Percentiles rank a stretch among this genome's conserved stretches.
Conservation (phyloP, 768 basidiomycete species). For the Russula sp. region DNA sequence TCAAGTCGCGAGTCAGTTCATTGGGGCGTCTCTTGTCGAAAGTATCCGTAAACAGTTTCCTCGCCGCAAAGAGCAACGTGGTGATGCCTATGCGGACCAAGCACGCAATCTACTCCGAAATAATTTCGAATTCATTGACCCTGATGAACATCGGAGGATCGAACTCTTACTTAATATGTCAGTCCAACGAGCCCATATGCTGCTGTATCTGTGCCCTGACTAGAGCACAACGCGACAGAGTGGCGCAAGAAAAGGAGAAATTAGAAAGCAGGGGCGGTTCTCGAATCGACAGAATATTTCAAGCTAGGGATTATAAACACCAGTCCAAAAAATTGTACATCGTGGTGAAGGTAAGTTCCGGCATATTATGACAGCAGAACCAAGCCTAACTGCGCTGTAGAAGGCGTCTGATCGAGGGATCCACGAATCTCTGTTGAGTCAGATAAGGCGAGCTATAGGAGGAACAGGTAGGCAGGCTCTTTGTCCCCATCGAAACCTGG, state of each 20-base stretch:
- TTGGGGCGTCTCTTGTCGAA: neutral
- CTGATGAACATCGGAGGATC: neutral
- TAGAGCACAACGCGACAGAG: neutral
- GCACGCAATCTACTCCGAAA: neutral
- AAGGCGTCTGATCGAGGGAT: neutral
- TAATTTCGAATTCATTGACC: neutral
- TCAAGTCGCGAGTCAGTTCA: neutral
- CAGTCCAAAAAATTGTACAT: neutral
- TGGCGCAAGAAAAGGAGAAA: neutral
- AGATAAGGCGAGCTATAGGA: neutral
- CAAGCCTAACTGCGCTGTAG: neutral
- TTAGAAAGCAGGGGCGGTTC: neutral
- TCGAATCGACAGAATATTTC: neutral
- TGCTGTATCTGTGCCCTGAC: neutral
- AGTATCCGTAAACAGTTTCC: neutral
- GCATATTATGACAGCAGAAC: neutral
- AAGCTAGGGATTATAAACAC: neutral
- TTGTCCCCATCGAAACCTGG: no score
- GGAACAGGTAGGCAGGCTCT: no score
- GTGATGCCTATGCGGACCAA: neutral
- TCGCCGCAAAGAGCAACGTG: neutral
- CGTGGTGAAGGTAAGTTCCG: neutral
- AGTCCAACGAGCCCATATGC: neutral
- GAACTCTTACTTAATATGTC: no score
- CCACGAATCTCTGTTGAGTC: neutral